These are phyloP conservation scores for Fusarium albidum DNA, from an alignment of 2,329 filamentous ascomycete species.

Conservation along the genomic window DNA sequence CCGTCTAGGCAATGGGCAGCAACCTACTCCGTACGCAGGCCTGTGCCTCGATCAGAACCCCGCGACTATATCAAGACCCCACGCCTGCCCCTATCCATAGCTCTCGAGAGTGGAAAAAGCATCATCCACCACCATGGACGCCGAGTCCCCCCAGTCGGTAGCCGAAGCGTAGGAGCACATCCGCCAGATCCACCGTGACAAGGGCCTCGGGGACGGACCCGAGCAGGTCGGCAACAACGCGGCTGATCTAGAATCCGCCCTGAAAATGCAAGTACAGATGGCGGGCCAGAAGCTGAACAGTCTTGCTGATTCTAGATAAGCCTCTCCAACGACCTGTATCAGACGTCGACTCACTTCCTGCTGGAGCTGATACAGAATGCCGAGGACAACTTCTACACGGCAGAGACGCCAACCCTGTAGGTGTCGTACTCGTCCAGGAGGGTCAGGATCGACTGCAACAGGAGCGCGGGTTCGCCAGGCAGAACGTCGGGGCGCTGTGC, in stretches of 20 bases:
- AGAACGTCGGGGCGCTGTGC: constrained; percentile 47
- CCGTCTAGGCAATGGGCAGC: too few species aligned
- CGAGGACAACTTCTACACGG: constrained; percentile 49
- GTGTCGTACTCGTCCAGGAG: not conserved
- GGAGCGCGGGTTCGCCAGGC: constrained; percentile 42
- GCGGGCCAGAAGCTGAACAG: too few species aligned
- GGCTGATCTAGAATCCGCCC: constrained; percentile 11
- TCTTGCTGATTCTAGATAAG: constrained; percentile 9
- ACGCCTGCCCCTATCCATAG: too few species aligned
- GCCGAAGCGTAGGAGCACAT: constrained; percentile 10
- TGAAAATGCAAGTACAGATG: constrained; percentile 2
- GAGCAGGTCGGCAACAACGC: constrained; percentile 11
- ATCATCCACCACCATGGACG: not conserved
- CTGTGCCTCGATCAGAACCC: too few species aligned
- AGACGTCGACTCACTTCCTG: constrained; percentile 47
- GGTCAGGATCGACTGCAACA: constrained; percentile 47
- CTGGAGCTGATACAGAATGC: constrained; percentile 53
- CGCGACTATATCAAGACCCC: too few species aligned
- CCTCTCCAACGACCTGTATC: constrained; percentile 44
- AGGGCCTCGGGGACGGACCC: constrained; percentile 10
- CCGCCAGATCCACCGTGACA: constrained; percentile 2
- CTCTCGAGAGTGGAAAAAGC: too few species aligned
- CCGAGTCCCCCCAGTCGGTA: not conserved
- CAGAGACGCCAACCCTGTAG: constrained; percentile 6
- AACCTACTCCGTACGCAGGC: too few species aligned